Evolutionary conservation across 169 alveolate genomes (phyloP).

Genomic region (Theileria parva): DNA sequence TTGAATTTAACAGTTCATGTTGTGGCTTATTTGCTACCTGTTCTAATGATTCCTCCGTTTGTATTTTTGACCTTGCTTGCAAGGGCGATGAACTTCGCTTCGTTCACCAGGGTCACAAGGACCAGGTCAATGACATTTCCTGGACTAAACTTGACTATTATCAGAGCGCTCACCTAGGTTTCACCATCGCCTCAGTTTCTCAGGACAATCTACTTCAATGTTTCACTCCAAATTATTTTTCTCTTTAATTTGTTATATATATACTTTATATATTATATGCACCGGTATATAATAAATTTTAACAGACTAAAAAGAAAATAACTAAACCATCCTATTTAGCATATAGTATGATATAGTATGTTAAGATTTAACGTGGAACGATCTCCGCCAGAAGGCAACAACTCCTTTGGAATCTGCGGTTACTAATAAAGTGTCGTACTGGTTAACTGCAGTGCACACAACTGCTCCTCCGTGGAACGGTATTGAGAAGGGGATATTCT

Average conservation of each 20-base stretch:
- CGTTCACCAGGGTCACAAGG: conserved; percentile 75
- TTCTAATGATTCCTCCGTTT: conserved; percentile 71
- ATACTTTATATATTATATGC: neutral
- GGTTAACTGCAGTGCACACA: conserved; percentile 82
- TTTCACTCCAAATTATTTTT: conserved; percentile 48
- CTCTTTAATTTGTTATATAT: conserved; percentile 19
- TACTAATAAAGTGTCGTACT: conserved; percentile 77
- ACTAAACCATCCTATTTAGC: too few relatives aligned
- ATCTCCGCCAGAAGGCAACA: conserved; percentile 83
- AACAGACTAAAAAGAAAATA: too few relatives aligned
- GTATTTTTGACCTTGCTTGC: conserved; percentile 70
- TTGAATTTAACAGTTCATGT: conserved; percentile 66
- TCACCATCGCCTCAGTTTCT: conserved; percentile 57
- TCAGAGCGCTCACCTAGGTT: conserved; percentile 39
- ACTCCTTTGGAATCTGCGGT: conserved; percentile 83
- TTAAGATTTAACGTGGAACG: conserved; percentile 2
- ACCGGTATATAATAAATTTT: too few relatives aligned
- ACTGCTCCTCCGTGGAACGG: conserved; percentile 79
- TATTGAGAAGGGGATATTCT: conserved; percentile 64
- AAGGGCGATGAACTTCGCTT: conserved; percentile 67
- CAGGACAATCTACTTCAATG: conserved; percentile 62
- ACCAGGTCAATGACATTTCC: conserved; percentile 70
- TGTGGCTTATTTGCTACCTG: conserved; percentile 77
- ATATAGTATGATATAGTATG: neutral
- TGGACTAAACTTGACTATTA: conserved; percentile 55